Evolutionary conservation across 352 stramenopile species (phyloP), one percentile per base, ranked within the genome.

Genomic region (Globisporangium ultimum): DNA sequence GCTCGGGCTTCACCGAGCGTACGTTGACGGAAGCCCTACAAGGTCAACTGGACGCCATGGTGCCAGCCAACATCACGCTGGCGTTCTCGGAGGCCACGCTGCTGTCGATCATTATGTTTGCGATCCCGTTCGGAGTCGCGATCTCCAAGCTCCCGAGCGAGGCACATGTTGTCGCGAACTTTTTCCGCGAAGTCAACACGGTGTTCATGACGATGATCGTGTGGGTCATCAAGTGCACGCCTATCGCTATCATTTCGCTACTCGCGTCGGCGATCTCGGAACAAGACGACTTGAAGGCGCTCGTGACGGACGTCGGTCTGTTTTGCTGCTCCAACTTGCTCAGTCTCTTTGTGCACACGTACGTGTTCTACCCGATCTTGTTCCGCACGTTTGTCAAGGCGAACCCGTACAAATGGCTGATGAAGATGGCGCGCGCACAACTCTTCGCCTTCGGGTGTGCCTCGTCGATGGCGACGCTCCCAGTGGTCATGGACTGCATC

Each of bases 401-500:
- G 24, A 72, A 71, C 45, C 64, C 70, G 21, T 79, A 53, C 14
- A 69, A 64, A 48, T 88, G 80, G 58, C 57, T 93, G 43, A 41
- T 22, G 24, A 18, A 58, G 18, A 58, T 75, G 45, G 46, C 89
- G 3, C 83, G 78, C 1, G 83, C 83, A 0, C 79, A 89, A 48
- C 60, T 91, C n/a, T 93, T 91, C 53, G 77, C 85, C 13, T 78
- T 89, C 55, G 78, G 78, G 15, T 92, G 76, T 48, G 84, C 80
- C 34, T 90, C 80, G 14, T 92, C 83, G 21, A 84, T 90, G 50
- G 83, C 83, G 24, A 89, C 83, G 60, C 64, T 93, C 50, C 83
- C 80, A 0, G 74, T 91, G 22, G 86, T 78, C 14, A 71, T 88
- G 68, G 77, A 79, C 10, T 91, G 79, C 55, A 70, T 91, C n/a